Evolutionary conservation across 805 yeast species (phyloP).

Genomic region (Kluyveromyces siamensis): DNA sequence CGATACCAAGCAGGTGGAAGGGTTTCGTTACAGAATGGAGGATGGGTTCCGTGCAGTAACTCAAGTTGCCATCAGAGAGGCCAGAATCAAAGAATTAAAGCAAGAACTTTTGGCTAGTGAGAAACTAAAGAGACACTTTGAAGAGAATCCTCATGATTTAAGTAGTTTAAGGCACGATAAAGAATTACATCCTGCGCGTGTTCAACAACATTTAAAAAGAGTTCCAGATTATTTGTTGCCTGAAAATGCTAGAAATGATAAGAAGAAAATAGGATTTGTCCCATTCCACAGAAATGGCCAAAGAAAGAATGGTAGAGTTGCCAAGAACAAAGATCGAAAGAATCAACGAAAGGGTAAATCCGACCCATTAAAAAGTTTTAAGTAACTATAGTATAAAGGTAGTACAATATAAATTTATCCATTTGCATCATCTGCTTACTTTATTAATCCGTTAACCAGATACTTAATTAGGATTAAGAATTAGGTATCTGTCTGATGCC

Average conservation of each 20-base stretch:
- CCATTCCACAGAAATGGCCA: slow-evolving; percentile 52
- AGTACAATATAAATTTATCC: background rate
- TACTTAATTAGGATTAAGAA: too few relatives aligned
- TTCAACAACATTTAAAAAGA: slow-evolving; percentile 78
- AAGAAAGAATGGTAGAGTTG: slow-evolving; percentile 30
- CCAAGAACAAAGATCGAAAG: slow-evolving; percentile 33
- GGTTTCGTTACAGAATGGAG: slow-evolving; percentile 92
- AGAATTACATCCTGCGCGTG: slow-evolving; percentile 73
- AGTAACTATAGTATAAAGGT: slow-evolving; percentile 15
- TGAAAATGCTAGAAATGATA: slow-evolving; percentile 53
- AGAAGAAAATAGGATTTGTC: slow-evolving; percentile 55
- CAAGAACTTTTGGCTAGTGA: slow-evolving; percentile 82
- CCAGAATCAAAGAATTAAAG: slow-evolving; percentile 81
- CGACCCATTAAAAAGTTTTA: slow-evolving; percentile 60
- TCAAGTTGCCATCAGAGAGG: slow-evolving; percentile 80
- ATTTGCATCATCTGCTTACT: background rate
- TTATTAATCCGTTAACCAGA: too few relatives aligned
- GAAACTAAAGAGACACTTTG: slow-evolving; percentile 86
- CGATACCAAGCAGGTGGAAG: slow-evolving; percentile 86
- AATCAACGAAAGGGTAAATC: slow-evolving; percentile 34
- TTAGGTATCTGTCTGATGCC: too few relatives aligned
- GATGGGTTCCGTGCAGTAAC: slow-evolving; percentile 97
- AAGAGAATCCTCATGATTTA: slow-evolving; percentile 94
- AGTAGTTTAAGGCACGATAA: slow-evolving; percentile 85
- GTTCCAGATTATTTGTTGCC: slow-evolving; percentile 91